Evolutionary conservation across 768 basidiomycete species (phyloP), one percentile per base, ranked within the genome.

Genomic region (Serpula lacrymans): DNA sequence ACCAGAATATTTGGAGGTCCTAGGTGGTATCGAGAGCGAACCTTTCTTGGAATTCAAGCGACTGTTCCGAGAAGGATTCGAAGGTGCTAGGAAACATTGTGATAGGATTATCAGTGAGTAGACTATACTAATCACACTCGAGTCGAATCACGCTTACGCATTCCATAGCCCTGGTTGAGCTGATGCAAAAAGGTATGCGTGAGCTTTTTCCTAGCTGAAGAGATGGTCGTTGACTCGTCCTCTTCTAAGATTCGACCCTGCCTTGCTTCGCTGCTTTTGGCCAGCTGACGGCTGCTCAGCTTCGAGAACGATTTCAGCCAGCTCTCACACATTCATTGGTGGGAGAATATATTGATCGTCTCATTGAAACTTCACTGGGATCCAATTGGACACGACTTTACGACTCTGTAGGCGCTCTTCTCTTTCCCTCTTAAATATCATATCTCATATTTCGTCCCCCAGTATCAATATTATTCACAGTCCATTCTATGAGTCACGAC

Each of bases 401-500:
- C 59, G 96, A 99, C 63, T 96, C 91, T 45, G 89, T 91, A 55
- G 54, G 84, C 55, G 23, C 28, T 20, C 12, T 23, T 49, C 25
- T 27, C 9, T 28, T 24, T 31, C 20, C 12, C 22, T 30, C 22
- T 37, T 16, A 11, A 6, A 6, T 18, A 11, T 21, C 42, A 10
- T 27, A 34, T 48, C 42, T 27, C 21, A 24, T 10, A 18, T 42
- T 25, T 22, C 16, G 37, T 14, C 24, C 17, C 37, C 24, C 52
- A 93, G 90, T 94, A 84, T 65, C 91, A 94, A 72, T 94, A 93
- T 58, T 92, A 92, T 60, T 91, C 89, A 18, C 90, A 94, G 60
- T 91, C 87, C 38, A 91, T 92, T 70, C 56, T 91, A 46, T 79
- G 67, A 78, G 34, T n/a, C n/a, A n/a, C n/a, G n/a, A n/a, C n/a